Base-by-base conservation (phyloP, 140 eudicot genomes). In the Senecio squalidus region DNA sequence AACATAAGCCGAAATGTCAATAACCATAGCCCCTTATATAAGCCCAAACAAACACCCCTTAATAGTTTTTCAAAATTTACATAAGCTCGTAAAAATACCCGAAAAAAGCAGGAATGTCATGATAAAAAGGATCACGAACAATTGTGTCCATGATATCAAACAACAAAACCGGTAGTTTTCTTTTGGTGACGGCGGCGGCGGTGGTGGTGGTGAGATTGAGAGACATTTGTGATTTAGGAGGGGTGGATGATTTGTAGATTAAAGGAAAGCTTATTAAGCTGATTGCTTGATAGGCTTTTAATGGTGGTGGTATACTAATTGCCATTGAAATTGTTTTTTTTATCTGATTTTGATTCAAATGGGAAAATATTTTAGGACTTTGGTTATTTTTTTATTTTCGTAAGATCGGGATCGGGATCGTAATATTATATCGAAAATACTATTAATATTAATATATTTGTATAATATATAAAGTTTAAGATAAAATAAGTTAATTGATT, bases 71-170 rank as follows among this genome's bases (percentile, higher is more conserved):
- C n/a, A n/a, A n/a, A n/a, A n/a, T n/a, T n/a, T n/a, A n/a, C n/a
- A n/a, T n/a, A 27, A 43, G 6, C 62, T 45, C 3, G 2, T 13
- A 25, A n/a, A 21, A 3, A 17, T 66, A 90, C 98, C 98, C 79
- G 63, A 90, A 90, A 63, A 86, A 90, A 4, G 88, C 79, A 30
- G 98, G 98, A 59, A 91, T 55, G 39, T 86, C 82, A 7, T 83
- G 79, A 66, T 83, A 83, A 65, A 91, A 91, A 1, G 98, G 98
- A 68, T 91, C 98, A 18, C 92, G 85, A 73, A 91, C 96, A 43
- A 91, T 74, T 1, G 98, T 91, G 49, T 84, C 96, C 98, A 91
- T 86, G 5, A 91, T 76, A 49, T 91, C 98, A 54, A 91, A 91
- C 26, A 91, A 53, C 53, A 91, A 30, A 7, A 91, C 75, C 3